These are phyloP conservation scores for Candida pini DNA, from an alignment of 805 yeast species.

Conservation along the genomic window DNA sequence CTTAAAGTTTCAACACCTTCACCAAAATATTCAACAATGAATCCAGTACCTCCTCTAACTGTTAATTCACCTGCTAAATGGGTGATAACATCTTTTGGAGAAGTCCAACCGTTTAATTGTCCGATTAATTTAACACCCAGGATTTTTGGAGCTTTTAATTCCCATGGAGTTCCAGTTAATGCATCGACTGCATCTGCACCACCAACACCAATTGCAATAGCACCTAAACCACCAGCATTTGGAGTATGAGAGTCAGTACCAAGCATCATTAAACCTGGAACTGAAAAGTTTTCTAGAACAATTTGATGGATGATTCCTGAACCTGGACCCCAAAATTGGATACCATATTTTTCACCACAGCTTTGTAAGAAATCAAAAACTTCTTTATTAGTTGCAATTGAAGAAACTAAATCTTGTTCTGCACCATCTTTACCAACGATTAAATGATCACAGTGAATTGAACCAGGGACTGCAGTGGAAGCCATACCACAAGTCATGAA, in stretches of 20 bases:
- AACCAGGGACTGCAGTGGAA: conserved; percentile 87
- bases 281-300: conserved; percentile 91
- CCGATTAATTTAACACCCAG: conserved; percentile 95
- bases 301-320: conserved; percentile 98
- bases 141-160: conserved; percentile 93
- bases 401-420: conserved; percentile 74
- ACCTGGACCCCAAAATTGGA: conserved; percentile 99
- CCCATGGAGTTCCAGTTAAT: conserved; percentile 93
- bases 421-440: conserved; percentile 96
- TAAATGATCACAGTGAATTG: conserved; percentile 97
- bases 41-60: conserved; percentile 98
- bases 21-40: conserved; percentile 94
- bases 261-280: conserved; percentile 94
- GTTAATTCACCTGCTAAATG: conserved; percentile 91
- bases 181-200: conserved; percentile 99
- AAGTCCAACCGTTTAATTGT: conserved; percentile 87
- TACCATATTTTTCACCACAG: conserved; percentile 91
- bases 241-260: conserved; percentile 99
- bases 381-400: conserved; percentile 86
- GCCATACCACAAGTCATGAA: conserved; percentile 95
- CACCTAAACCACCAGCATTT: conserved; percentile 98
- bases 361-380: conserved; percentile 87
- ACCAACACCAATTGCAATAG: conserved; percentile 97
- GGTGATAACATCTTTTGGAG: conserved; percentile 94
- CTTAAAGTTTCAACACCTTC: conserved; percentile 89